Evolutionary conservation across 1,139 yeast genomes (phyloP).

Genomic region (Hanseniaspora uvarum): DNA sequence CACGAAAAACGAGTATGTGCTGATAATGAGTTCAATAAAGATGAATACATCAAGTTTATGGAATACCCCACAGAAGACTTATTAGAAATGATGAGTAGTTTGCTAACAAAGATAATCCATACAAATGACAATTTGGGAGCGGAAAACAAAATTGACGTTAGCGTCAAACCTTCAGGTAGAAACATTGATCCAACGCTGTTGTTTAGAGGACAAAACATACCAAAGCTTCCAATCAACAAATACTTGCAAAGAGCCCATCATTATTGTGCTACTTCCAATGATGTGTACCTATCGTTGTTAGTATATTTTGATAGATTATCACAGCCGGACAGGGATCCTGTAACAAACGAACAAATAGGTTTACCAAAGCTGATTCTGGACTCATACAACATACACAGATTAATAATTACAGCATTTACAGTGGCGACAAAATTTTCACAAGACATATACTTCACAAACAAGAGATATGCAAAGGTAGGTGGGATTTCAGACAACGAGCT

Average conservation of each 20-base stretch:
- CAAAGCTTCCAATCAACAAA: conserved; percentile 84
- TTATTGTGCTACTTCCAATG: conserved; percentile 96
- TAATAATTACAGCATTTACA: conserved; percentile 91
- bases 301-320: conserved; percentile 94
- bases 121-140: conserved; percentile 61
- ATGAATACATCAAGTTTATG: conserved; percentile 65
- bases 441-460: conserved; percentile 90
- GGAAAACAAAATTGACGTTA: background rate
- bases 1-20: conserved; percentile 2
- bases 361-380: conserved; percentile 65
- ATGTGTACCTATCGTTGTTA: conserved; percentile 76
- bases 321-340: conserved; percentile 30
- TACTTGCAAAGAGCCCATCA: conserved; percentile 81
- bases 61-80: conserved; percentile 75
- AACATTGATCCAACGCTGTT: conserved; percentile 43
- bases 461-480: conserved; percentile 94
- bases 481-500: conserved; percentile 91
- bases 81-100: conserved; percentile 71
- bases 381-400: conserved; percentile 85
- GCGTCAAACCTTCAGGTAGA: conserved; percentile 14
- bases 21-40: conserved; percentile 23
- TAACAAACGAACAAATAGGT: conserved; percentile 51
- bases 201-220: conserved; percentile 90
- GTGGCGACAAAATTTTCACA: conserved; percentile 92
- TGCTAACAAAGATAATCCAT: conserved; percentile 75